A percentile compares a stretch with the other conserved stretches of the same genome.
These are phyloP conservation scores for Sporothrix globosa DNA, from an alignment of 2,329 filamentous ascomycete species.

Conservation along the genomic window DNA sequence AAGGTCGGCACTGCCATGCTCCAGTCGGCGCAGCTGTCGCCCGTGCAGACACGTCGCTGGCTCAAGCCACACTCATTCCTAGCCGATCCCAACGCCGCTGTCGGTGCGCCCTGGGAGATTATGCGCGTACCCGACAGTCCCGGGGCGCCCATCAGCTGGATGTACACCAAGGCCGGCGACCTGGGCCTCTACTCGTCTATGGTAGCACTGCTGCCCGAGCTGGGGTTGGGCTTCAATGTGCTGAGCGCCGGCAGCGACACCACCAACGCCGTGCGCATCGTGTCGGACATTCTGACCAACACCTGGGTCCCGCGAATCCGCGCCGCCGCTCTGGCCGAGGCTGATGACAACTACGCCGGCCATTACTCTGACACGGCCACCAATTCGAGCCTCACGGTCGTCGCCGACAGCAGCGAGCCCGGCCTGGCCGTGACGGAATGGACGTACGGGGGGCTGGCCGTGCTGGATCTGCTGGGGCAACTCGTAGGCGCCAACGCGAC, in stretches of 20 bases:
- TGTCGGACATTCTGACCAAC: constrained; percentile 13
- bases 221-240: constrained; percentile 49
- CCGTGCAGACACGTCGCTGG: constrained; percentile 49
- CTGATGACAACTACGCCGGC: constrained; percentile 2
- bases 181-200: constrained; percentile 47
- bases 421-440: constrained; percentile 9
- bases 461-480: constrained; percentile 8
- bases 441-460: neutral
- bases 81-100: constrained; percentile 37
- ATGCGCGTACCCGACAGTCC: constrained; percentile 43
- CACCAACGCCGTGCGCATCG: constrained; percentile 18
- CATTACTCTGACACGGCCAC: constrained; percentile 10
- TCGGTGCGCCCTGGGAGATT: constrained; percentile 55
- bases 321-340: constrained; percentile 22
- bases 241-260: constrained; percentile 41
- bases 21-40: constrained; percentile 46
- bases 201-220: constrained; percentile 52
- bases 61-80: constrained; percentile 49
- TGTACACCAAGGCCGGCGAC: constrained; percentile 53
- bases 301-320: constrained; percentile 18
- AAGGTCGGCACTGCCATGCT: constrained; percentile 50
- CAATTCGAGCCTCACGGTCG: neutral
- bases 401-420: neutral
- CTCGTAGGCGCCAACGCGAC: constrained; percentile 10
- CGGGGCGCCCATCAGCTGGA: constrained; percentile 47